A percentile compares a stretch with the other conserved stretches of the same genome.
These are phyloP conservation scores for Epicoccum nigrum DNA, from an alignment of 2,329 filamentous ascomycete genomes.

Conservation along the genomic window DNA sequence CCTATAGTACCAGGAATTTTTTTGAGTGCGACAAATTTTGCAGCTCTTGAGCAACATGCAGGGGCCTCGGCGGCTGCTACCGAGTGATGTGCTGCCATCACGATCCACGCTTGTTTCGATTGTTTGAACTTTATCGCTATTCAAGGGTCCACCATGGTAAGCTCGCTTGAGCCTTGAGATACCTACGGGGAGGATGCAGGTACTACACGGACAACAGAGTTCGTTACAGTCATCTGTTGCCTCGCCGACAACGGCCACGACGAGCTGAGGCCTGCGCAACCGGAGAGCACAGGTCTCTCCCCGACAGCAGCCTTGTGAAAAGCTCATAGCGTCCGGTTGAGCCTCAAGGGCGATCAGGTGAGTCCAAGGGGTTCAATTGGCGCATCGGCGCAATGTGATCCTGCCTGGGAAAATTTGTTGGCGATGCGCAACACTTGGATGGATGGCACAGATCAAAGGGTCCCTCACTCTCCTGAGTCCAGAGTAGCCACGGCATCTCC, in stretches of 20 bases:
- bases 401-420: conserved; percentile 5
- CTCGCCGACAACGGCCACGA: neutral
- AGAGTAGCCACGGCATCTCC: too few relatives aligned
- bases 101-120: neutral
- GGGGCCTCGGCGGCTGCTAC: conserved; percentile 15
- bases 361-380: conserved; percentile 1
- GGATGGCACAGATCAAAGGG: neutral
- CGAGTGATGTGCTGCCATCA: conserved; percentile 1
- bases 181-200: conserved; percentile 8
- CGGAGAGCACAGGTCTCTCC: conserved; percentile 12
- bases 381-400: neutral
- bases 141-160: conserved; percentile 8
- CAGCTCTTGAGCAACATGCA: neutral
- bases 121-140: conserved; percentile 4
- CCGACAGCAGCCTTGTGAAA: conserved; percentile 8
- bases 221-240: too few relatives aligned
- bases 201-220: conserved; percentile 4
- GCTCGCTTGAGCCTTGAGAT: too few relatives aligned
- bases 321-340: conserved; percentile 8
- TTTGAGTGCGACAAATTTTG: neutral
- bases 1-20: neutral
- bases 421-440: neutral
- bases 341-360: conserved; percentile 6
- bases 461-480: neutral
- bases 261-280: neutral